Conservation (phyloP, 2,329 filamentous ascomycete genomes). For the Aurifilum marmelostoma region DNA sequence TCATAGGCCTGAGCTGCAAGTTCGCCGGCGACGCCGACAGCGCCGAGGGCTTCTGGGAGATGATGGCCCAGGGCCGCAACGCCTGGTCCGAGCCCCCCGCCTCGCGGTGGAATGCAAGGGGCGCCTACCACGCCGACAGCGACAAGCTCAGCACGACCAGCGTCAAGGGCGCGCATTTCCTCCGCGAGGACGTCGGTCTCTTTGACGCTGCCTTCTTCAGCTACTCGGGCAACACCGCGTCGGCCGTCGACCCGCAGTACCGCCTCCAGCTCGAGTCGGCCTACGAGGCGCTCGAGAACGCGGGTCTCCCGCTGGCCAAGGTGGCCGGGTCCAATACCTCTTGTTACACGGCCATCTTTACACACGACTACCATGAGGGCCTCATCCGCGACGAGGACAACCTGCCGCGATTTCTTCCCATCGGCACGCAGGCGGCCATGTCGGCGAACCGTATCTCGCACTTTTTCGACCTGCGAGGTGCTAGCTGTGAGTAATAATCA, state of each 20-base stretch:
- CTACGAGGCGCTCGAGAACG: slow-evolving; percentile 20
- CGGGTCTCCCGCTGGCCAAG: slow-evolving; percentile 27
- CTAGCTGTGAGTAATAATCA: slow-evolving; percentile 36
- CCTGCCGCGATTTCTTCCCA: slow-evolving; percentile 29
- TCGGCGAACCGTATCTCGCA: slow-evolving; percentile 40
- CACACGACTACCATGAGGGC: slow-evolving; percentile 38
- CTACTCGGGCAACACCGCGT: neutral
- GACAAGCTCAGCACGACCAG: too few relatives aligned
- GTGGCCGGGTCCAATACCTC: slow-evolving; percentile 39
- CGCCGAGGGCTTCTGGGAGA: too few relatives aligned
- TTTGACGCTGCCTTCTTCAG: slow-evolving; percentile 23
- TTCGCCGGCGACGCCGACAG: too few relatives aligned
- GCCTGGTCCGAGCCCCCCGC: too few relatives aligned
- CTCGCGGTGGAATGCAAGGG: too few relatives aligned
- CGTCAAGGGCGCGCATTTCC: slow-evolving; percentile 9
- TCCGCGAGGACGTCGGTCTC: neutral
- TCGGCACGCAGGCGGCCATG: slow-evolving; percentile 38
- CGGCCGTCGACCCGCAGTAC: slow-evolving; percentile 5
- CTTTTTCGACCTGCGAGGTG: slow-evolving; percentile 44
- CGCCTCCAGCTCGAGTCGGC: slow-evolving; percentile 10
- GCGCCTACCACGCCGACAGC: too few relatives aligned
- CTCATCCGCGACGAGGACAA: slow-evolving; percentile 33
- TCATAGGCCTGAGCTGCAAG: too few relatives aligned
- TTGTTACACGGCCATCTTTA: slow-evolving; percentile 38
- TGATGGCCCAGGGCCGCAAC: too few relatives aligned